Conservation (phyloP, 2,329 filamentous ascomycete species). For the Neocucurbitaria cava region DNA sequence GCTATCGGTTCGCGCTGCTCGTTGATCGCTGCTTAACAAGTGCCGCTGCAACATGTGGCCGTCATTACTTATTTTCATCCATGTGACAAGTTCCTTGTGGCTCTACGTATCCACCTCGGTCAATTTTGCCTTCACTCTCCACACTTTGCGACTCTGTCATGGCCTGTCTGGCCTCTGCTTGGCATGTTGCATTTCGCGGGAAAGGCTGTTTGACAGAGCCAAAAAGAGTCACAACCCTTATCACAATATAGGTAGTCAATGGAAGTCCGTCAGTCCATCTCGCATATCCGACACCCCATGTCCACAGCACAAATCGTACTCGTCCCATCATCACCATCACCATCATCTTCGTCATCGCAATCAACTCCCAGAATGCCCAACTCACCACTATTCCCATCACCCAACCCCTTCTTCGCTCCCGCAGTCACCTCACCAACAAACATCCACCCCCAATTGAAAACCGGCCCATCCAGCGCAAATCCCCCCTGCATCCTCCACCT, state of each 20-base stretch:
- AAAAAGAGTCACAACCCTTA: constrained; percentile 2
- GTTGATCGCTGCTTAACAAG: background rate
- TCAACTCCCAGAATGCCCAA: background rate
- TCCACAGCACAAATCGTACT: background rate
- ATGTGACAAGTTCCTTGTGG: background rate
- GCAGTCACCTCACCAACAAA: constrained; percentile 14
- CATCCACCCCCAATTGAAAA: constrained; percentile 30
- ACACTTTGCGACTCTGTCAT: background rate
- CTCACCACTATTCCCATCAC: background rate
- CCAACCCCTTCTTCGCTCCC: constrained; percentile 3
- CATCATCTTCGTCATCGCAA: background rate
- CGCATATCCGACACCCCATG: background rate
- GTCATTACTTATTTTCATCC: background rate
- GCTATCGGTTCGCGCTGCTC: background rate
- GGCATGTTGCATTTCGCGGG: constrained; percentile 13
- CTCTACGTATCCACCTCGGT: background rate
- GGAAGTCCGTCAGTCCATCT: background rate
- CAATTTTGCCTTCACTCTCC: background rate
- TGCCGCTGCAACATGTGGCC: background rate
- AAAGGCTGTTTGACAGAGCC: constrained; percentile 21
- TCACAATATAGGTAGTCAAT: background rate
- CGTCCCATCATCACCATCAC: constrained; percentile 1
- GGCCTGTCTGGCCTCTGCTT: constrained; percentile 9
- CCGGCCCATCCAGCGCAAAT: constrained; percentile 29
- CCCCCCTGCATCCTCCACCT: constrained; percentile 35